Percentiles rank a stretch among this genome's conserved stretches.
phyloP scores from a whole-genome alignment of 257 asterid genomes.

The Primulina tabacum region DNA sequence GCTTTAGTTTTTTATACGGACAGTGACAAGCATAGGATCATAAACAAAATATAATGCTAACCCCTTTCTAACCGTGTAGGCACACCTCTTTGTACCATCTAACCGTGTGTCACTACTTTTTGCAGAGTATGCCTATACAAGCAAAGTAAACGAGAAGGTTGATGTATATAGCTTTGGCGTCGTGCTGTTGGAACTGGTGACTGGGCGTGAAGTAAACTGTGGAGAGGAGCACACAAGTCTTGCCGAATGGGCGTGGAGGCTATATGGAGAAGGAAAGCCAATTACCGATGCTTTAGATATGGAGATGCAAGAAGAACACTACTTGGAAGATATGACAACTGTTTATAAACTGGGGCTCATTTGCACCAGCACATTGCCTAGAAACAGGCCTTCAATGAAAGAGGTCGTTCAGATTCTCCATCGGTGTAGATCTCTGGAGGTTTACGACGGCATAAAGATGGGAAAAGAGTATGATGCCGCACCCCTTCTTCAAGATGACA shows the following conservation, averaged over 20 bases:
- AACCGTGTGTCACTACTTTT: neutral
- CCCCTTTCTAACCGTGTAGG: no score
- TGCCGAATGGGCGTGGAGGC: constrained; percentile 90
- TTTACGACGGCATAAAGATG: constrained; percentile 25
- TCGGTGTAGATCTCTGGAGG: constrained; percentile 30
- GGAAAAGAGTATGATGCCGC: constrained; percentile 45
- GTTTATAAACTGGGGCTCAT: constrained; percentile 68
- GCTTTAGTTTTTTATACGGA: neutral
- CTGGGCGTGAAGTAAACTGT: constrained; percentile 49
- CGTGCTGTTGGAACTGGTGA: constrained; percentile 42
- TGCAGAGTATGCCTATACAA: constrained; percentile 73
- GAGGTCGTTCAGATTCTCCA: constrained; percentile 61
- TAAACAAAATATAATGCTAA: no score
- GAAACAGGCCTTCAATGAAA: constrained; percentile 75
- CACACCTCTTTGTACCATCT: neutral
- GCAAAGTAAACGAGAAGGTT: constrained; percentile 39
- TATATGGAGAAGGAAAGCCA: constrained; percentile 48
- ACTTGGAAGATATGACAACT: constrained; percentile 48
- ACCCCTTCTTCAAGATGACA: constrained; percentile 60
- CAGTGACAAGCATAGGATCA: no score
- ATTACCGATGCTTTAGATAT: constrained; percentile 40
- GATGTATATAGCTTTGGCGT: constrained; percentile 48
- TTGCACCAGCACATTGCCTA: constrained; percentile 61
- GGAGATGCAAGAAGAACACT: constrained; percentile 43
- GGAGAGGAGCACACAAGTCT: constrained; percentile 70